Conservation (phyloP, 768 basidiomycete genomes). For the Cyclocybe cylindracea region DNA sequence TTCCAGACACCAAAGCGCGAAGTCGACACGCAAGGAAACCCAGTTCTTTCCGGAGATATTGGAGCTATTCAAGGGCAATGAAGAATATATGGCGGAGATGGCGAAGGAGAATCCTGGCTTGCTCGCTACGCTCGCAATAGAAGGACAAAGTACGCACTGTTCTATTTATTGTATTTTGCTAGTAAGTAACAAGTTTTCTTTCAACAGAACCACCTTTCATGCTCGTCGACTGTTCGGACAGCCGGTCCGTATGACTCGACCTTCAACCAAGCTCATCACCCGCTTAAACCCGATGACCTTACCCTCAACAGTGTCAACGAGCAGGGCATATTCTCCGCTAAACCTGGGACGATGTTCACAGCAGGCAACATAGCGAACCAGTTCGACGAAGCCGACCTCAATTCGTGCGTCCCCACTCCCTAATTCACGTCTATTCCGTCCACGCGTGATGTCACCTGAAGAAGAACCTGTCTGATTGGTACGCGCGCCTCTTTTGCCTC, state of each 20-base stretch:
- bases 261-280: too few relatives aligned
- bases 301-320: slow-evolving; percentile 18
- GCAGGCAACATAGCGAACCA: slow-evolving; percentile 26
- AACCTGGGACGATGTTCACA: slow-evolving; percentile 26
- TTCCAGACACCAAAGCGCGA: too few relatives aligned
- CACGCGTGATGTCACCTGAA: too few relatives aligned
- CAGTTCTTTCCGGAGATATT: background rate
- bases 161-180: background rate
- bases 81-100: slow-evolving; percentile 10
- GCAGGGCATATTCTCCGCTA: slow-evolving; percentile 21
- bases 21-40: too few relatives aligned
- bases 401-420: slow-evolving; percentile 14
- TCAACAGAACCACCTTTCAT: slow-evolving; percentile 27
- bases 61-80: slow-evolving; percentile 12
- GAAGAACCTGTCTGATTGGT: too few relatives aligned
- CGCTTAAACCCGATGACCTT: background rate
- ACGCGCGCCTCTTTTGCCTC: background rate
- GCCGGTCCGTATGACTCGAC: slow-evolving; percentile 7
- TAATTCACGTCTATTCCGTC: background rate
- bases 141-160: slow-evolving; percentile 9
- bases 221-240: slow-evolving; percentile 27
- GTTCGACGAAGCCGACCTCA: slow-evolving; percentile 23
- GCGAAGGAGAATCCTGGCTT: slow-evolving; percentile 9
- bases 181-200: too few relatives aligned
- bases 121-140: slow-evolving; percentile 2